A percentile compares a stretch with the other conserved stretches of the same genome.
Conservation (phyloP, 2,329 filamentous ascomycete species). For the Sporothrix inflata region DNA sequence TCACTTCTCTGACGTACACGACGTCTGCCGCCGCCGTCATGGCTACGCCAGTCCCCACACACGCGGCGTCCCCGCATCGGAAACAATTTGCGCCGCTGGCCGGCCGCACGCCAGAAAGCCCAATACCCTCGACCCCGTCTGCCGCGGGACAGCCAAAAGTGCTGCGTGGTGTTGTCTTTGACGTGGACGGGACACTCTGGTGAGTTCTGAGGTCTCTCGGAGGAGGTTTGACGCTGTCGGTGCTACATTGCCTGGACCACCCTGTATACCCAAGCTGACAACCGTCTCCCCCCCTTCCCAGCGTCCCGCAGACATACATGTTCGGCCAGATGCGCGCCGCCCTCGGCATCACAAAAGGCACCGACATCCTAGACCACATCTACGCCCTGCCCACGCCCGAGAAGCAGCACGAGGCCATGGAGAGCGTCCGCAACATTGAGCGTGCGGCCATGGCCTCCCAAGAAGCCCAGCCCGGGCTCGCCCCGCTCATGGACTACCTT, state of each 20-base stretch:
- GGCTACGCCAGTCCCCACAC: not conserved
- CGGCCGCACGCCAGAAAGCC: constrained; percentile 38
- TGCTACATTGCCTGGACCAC: not conserved
- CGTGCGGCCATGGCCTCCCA: constrained; percentile 78
- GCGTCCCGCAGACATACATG: constrained; percentile 94
- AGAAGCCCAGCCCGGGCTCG: constrained; percentile 78
- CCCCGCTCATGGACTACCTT: constrained; percentile 79
- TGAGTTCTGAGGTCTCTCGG: constrained; percentile 43
- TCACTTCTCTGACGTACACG: not conserved
- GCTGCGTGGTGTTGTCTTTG: constrained; percentile 75
- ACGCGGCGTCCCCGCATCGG: constrained; percentile 37
- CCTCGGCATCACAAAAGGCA: constrained; percentile 70
- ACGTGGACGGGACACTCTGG: constrained; percentile 95
- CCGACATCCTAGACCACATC: constrained; percentile 90
- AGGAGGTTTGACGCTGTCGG: not conserved
- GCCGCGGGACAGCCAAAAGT: constrained; percentile 30
- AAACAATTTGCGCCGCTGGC: constrained; percentile 62
- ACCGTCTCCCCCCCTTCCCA: constrained; percentile 42
- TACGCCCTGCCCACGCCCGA: constrained; percentile 67
- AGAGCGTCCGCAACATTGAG: constrained; percentile 78
- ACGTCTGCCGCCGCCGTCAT: not conserved
- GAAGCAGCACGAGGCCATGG: constrained; percentile 65
- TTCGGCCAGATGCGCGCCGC: constrained; percentile 81
- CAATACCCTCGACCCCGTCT: constrained; percentile 22
- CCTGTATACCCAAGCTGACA: not conserved